These are phyloP conservation scores for Prunus mongolica DNA, from an alignment of 306 rosid species.

Conservation along the genomic window DNA sequence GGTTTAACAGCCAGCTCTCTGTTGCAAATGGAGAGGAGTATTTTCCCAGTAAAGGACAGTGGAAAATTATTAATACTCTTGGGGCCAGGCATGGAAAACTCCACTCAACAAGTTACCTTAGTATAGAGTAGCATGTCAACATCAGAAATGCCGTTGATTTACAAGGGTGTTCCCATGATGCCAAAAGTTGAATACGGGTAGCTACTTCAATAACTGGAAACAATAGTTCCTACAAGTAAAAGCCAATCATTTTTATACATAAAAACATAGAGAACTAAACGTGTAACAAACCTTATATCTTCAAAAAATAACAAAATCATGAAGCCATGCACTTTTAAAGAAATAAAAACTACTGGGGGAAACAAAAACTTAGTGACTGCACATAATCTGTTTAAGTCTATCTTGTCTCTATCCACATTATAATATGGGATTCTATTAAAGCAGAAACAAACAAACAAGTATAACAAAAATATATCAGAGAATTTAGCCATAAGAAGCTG, in stretches of 20 bases:
- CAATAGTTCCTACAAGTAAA: constrained; percentile 69
- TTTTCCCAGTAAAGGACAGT: background rate
- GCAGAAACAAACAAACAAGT: background rate
- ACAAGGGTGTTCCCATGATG: constrained; percentile 72
- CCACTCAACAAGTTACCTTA: constrained; percentile 48
- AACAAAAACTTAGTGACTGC: constrained; percentile 17
- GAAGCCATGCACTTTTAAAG: constrained; percentile 7
- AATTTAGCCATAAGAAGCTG: background rate
- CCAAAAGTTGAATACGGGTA: constrained; percentile 43
- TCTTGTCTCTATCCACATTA: background rate
- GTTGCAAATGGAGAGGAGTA: background rate
- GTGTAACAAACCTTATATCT: background rate
- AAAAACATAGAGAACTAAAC: constrained; percentile 13
- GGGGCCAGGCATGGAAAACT: background rate
- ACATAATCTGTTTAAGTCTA: constrained; percentile 1
- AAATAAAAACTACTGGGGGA: constrained; percentile 7
- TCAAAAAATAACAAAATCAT: background rate
- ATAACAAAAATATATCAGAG: background rate
- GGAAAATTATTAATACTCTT: background rate
- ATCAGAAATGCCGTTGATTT: constrained; percentile 65
- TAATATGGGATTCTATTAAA: constrained; percentile 8
- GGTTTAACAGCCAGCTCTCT: constrained; percentile 1
- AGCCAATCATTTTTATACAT: constrained; percentile 18
- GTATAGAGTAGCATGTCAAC: constrained; percentile 51
- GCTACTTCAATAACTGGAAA: constrained; percentile 56